phyloP scores from a whole-genome alignment of 2,329 filamentous ascomycete genomes.

The Ophiostoma himal-ulmi region DNA sequence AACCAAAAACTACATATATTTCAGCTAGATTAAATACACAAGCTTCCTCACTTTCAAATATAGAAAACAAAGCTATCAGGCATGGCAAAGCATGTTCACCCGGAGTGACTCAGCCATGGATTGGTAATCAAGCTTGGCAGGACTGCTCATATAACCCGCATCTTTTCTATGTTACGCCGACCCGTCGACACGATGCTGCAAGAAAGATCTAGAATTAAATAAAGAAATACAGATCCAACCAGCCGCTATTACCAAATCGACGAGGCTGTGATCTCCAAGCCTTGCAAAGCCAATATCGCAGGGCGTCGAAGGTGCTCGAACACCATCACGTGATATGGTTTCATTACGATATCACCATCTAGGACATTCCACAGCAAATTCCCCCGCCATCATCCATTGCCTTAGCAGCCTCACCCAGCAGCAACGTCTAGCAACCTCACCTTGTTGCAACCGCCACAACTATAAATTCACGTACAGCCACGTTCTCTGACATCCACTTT shows the following conservation, averaged over 20 bases:
- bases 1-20: not conserved
- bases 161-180: not conserved
- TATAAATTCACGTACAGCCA: not conserved
- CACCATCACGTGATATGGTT: not conserved
- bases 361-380: constrained; percentile 9
- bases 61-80: not conserved
- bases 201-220: not conserved
- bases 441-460: not conserved
- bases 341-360: constrained; percentile 1
- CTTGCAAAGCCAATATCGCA: not conserved
- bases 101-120: not conserved
- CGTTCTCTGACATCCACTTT: not conserved
- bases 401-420: not conserved
- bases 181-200: not conserved
- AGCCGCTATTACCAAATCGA: not conserved
- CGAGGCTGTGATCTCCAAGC: constrained; percentile 6
- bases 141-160: not conserved
- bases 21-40: not conserved
- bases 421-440: not conserved
- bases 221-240: not conserved
- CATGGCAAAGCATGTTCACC: not conserved
- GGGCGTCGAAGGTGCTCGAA: constrained; percentile 3
- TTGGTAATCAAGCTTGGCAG: not conserved
- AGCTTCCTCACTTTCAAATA: not conserved
- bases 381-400: not conserved